phyloP scores from a whole-genome alignment of 495 filamentous ascomycete species.

The Penicillium silybi region DNA sequence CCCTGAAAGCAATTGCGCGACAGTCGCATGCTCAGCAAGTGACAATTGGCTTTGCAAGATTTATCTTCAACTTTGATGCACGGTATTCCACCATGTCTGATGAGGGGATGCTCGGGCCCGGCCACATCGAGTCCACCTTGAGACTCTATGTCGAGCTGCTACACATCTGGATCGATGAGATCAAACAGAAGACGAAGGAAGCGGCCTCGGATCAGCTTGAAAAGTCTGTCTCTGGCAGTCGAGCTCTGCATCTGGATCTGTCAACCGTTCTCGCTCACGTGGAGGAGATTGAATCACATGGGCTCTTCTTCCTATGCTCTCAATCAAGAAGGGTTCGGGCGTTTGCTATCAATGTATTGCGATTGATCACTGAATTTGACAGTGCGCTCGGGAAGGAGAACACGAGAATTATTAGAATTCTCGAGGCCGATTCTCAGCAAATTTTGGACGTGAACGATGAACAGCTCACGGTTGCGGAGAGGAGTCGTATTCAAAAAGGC shows the following conservation, averaged over 20 bases:
- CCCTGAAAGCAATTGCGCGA: constrained; percentile 88
- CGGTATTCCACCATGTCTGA: constrained; percentile 97
- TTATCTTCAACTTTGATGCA: constrained; percentile 97
- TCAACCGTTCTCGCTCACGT: constrained; percentile 86
- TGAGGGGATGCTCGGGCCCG: constrained; percentile 91
- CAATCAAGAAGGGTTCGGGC: constrained; percentile 85
- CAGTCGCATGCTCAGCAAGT: constrained; percentile 94
- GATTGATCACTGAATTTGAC: constrained; percentile 92
- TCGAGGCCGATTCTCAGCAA: constrained; percentile 83
- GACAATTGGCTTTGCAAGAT: constrained; percentile 91
- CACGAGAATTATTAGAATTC: constrained; percentile 78
- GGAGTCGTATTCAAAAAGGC: constrained; percentile 87
- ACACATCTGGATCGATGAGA: constrained; percentile 95
- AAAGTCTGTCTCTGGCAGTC: constrained; percentile 48
- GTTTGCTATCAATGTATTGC: constrained; percentile 87
- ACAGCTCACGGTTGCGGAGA: constrained; percentile 84
- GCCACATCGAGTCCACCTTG: constrained; percentile 92
- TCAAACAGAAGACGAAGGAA: constrained; percentile 78
- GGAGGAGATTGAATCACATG: constrained; percentile 95
- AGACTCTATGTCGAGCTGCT: constrained; percentile 90
- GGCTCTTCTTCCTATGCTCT: constrained; percentile 96
- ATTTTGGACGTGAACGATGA: constrained; percentile 93
- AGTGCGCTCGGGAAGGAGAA: constrained; percentile 78
- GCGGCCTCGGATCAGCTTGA: constrained; percentile 61
- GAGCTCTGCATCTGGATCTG: constrained; percentile 74